Evolutionary conservation across 768 basidiomycete genomes (phyloP).

Genomic region (Hemileccinum rubropunctum): DNA sequence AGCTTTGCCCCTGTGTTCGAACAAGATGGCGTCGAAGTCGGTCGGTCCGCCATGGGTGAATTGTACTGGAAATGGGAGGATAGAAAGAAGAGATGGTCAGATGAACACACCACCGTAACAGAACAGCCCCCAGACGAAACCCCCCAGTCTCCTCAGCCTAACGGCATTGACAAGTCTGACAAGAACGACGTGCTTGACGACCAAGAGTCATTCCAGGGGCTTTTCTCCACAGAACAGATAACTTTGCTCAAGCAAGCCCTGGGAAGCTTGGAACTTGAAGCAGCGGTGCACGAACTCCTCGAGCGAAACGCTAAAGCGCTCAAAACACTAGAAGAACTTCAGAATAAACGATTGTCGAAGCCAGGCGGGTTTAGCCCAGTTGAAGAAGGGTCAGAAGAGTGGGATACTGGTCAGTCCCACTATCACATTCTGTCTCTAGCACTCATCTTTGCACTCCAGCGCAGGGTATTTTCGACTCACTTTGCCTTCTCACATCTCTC

Average conservation of each 20-base stretch:
- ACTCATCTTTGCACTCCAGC: constrained; percentile 43
- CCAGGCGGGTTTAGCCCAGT: constrained; percentile 47
- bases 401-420: constrained; percentile 67
- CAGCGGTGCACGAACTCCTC: constrained; percentile 65
- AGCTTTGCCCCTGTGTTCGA: constrained; percentile 81
- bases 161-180: constrained; percentile 11
- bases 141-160: constrained; percentile 3
- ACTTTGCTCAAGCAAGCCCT: constrained; percentile 58
- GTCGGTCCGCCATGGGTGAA: constrained; percentile 58
- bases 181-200: constrained; percentile 26
- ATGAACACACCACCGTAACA: constrained; percentile 14
- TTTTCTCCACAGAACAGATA: constrained; percentile 57
- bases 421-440: constrained; percentile 1
- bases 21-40: constrained; percentile 72
- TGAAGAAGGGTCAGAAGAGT: constrained; percentile 75
- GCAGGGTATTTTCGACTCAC: constrained; percentile 67
- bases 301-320: constrained; percentile 65
- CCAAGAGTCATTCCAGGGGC: constrained; percentile 45
- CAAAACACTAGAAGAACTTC: constrained; percentile 61
- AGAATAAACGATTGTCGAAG: constrained; percentile 50
- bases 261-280: constrained; percentile 61
- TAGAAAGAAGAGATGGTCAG: constrained; percentile 33
- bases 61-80: constrained; percentile 51
- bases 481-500: constrained; percentile 64
- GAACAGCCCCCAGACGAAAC: constrained; percentile 1